Conservation (phyloP, 129 eudicot genomes). For the Chrysanthemum seticuspe region DNA sequence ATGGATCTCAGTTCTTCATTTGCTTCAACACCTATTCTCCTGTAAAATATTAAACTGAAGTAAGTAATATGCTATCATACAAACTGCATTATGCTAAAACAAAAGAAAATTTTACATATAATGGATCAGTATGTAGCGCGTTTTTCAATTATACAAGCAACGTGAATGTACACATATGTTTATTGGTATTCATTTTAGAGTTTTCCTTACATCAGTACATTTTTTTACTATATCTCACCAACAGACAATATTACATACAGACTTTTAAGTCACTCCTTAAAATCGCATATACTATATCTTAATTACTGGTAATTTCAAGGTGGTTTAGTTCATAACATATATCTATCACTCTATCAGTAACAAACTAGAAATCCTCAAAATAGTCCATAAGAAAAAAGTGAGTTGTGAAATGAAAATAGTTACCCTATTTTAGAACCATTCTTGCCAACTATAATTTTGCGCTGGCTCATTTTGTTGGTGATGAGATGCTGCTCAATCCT, state of each 20-base stretch:
- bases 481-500: constrained; percentile 94
- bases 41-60: constrained; percentile 28
- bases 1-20: constrained; percentile 82
- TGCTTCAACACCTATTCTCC: constrained; percentile 97
- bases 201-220: background rate
- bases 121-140: background rate
- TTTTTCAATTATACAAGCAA: too few species aligned
- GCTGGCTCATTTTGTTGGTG: constrained; percentile 73
- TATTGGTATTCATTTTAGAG: too few species aligned
- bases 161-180: too few species aligned
- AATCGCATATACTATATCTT: background rate
- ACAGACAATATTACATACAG: background rate
- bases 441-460: constrained; percentile 86
- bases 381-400: constrained; percentile 4
- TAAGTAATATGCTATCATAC: background rate
- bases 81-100: background rate
- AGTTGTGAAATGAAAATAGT: constrained; percentile 11
- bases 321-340: background rate
- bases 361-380: background rate
- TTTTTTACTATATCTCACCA: background rate
- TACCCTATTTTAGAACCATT: constrained; percentile 92
- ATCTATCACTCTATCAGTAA: background rate
- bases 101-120: background rate
- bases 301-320: background rate
- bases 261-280: background rate